phyloP scores from a whole-genome alignment of 257 asterid genomes.

The Sherardia arvensis region DNA sequence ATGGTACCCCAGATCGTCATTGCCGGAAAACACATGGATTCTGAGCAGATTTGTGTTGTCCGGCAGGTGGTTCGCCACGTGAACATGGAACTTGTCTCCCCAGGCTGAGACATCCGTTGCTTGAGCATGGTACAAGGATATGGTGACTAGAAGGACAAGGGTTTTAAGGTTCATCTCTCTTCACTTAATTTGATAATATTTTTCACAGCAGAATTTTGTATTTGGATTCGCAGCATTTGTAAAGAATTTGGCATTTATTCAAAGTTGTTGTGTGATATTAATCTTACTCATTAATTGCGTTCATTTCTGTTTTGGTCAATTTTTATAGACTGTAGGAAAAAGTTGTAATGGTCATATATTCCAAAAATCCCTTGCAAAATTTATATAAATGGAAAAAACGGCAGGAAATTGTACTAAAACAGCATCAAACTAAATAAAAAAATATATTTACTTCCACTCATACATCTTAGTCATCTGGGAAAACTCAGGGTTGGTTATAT shows the following conservation, averaged over 20 bases:
- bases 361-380: no score
- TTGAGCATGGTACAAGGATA: neutral
- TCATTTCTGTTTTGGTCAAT: no score
- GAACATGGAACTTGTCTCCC: neutral
- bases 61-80: neutral
- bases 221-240: no score
- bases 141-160: neutral
- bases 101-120: neutral
- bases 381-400: no score
- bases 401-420: no score
- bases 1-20: neutral
- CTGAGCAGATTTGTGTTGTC: neutral
- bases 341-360: no score
- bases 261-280: no score
- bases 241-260: no score
- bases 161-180: neutral
- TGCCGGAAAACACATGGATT: slow-evolving; percentile 6
- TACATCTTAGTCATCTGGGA: slow-evolving; percentile 2
- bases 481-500: neutral
- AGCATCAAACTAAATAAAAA: no score
- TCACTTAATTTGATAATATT: neutral
- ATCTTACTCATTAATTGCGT: no score
- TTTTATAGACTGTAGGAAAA: no score
- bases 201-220: no score
- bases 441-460: slow-evolving; percentile 2